Conservation (phyloP, 2,329 filamentous ascomycete species). For the Trichoderma guizhouense region DNA sequence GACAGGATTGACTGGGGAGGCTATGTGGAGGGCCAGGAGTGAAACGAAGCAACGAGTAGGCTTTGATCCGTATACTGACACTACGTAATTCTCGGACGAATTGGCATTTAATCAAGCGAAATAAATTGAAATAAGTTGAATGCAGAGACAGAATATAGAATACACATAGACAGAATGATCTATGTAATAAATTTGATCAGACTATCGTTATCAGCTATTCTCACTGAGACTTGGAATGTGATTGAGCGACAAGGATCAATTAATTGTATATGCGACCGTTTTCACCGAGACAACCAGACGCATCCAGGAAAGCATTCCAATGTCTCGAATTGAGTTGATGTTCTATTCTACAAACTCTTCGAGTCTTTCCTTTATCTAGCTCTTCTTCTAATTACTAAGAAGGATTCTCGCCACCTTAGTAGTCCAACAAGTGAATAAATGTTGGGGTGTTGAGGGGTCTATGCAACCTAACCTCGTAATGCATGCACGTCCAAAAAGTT, state of each 20-base stretch:
- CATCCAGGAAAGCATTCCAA: neutral
- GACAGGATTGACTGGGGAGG: constrained; percentile 47
- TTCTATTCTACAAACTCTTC: neutral
- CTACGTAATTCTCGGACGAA: neutral
- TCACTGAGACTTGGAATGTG: neutral
- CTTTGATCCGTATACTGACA: constrained; percentile 55
- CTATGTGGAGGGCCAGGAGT: constrained; percentile 41
- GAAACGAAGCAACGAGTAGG: constrained; percentile 50
- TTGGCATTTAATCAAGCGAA: neutral
- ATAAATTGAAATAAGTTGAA: neutral
- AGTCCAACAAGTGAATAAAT: neutral
- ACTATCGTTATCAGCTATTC: neutral
- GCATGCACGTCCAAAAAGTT: neutral
- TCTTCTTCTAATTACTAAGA: neutral
- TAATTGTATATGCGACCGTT: neutral
- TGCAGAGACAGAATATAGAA: neutral
- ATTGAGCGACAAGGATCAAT: neutral
- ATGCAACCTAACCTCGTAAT: neutral
- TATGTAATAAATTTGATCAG: neutral
- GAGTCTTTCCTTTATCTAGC: neutral
- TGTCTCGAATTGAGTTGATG: neutral
- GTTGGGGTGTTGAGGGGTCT: neutral
- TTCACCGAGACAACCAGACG: neutral
- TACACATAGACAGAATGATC: neutral
- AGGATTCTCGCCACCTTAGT: neutral